A percentile compares a stretch with the other conserved stretches of the same genome.
These are phyloP conservation scores for Citrullus colocynthis DNA, from an alignment of 306 rosid species.

Conservation along the genomic window DNA sequence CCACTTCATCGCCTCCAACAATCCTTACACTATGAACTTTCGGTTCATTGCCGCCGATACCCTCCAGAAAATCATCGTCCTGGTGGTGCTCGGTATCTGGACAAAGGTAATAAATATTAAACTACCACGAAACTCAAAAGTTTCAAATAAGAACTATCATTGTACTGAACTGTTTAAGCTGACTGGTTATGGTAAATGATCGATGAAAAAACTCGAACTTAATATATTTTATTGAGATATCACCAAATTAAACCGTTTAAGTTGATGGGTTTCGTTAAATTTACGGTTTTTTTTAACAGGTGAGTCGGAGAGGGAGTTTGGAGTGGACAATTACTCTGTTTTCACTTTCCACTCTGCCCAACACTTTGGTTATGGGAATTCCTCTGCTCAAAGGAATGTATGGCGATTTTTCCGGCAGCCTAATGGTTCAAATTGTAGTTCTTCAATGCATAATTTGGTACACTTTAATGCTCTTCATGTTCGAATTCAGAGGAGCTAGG, in stretches of 20 bases:
- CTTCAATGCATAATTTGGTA: constrained; percentile 96
- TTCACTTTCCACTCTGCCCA: constrained; percentile 72
- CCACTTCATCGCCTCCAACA: constrained; percentile 76
- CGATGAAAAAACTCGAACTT: neutral
- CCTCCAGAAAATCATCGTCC: constrained; percentile 65
- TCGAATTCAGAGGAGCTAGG: constrained; percentile 65
- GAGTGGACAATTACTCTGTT: constrained; percentile 83
- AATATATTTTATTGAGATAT: neutral
- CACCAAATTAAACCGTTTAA: neutral
- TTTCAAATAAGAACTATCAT: neutral
- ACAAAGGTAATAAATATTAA: neutral
- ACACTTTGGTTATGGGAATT: constrained; percentile 85
- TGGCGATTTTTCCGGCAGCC: constrained; percentile 59
- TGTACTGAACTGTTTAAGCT: neutral
- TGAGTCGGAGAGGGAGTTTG: constrained; percentile 52
- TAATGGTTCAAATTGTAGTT: constrained; percentile 94
- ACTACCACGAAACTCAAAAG: neutral
- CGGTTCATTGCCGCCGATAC: constrained; percentile 78
- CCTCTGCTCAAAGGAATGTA: constrained; percentile 81
- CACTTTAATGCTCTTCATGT: constrained; percentile 69
- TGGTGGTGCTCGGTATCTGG: constrained; percentile 44
- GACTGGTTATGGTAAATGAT: neutral
- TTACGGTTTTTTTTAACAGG: neutral
- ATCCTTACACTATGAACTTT: constrained; percentile 69
- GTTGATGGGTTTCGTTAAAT: neutral